phyloP scores from a whole-genome alignment of 768 basidiomycete species.

The Pseudohyphozyma bogoriensis region DNA sequence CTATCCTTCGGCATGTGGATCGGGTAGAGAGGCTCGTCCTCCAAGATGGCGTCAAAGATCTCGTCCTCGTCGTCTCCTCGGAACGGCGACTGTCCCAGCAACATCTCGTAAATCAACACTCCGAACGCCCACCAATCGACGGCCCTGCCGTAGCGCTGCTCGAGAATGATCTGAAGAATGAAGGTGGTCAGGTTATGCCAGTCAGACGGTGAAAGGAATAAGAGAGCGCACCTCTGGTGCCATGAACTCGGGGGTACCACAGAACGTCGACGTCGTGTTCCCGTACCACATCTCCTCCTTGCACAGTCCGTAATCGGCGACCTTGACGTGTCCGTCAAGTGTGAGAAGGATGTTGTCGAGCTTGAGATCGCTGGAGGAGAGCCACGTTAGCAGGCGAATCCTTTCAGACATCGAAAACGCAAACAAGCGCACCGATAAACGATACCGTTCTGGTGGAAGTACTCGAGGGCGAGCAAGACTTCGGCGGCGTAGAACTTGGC shows the following conservation, averaged over 20 bases:
- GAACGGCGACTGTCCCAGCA: constrained; percentile 97
- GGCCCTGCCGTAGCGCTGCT: constrained; percentile 95
- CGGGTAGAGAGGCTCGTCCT: constrained; percentile 95
- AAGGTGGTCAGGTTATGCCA: not conserved
- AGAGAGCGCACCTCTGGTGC: constrained; percentile 71
- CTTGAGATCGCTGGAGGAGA: constrained; percentile 68
- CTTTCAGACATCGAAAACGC: constrained; percentile 36
- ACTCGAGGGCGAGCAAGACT: constrained; percentile 87
- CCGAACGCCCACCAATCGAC: constrained; percentile 99
- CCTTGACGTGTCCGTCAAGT: constrained; percentile 93
- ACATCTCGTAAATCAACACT: constrained; percentile 96
- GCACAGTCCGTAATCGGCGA: constrained; percentile 97
- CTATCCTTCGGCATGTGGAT: constrained; percentile 99
- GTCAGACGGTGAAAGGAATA: not conserved
- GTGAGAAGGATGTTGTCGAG: constrained; percentile 96
- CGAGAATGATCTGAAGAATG: constrained; percentile 71
- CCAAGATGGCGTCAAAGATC: constrained; percentile 97
- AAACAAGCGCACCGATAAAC: constrained; percentile 93
- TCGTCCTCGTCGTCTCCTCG: constrained; percentile 98
- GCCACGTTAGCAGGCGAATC: not conserved
- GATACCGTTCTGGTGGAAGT: constrained; percentile 98
- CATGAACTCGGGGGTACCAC: constrained; percentile 99
- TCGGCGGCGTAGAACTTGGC: constrained; percentile 98
- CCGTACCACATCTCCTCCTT: constrained; percentile 99
- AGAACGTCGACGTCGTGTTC: constrained; percentile 94